A percentile compares a stretch with the other conserved stretches of the same genome.
phyloP scores from a whole-genome alignment of 495 filamentous ascomycete genomes.

The Pyrenula massariospora region DNA sequence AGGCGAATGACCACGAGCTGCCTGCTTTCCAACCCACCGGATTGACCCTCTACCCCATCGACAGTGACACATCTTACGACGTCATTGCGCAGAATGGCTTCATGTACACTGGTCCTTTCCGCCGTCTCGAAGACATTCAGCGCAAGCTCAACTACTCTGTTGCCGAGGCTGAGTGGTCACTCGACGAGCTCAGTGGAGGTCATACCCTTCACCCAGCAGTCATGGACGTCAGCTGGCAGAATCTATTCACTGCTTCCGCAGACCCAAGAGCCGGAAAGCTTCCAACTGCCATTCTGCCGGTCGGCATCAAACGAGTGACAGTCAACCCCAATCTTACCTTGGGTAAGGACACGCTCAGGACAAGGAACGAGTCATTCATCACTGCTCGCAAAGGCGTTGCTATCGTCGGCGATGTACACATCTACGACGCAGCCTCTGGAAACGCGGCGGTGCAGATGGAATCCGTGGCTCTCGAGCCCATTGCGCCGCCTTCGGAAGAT shows the following conservation, averaged over 20 bases:
- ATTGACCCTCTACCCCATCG: slow-evolving; percentile 3
- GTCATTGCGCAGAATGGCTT: slow-evolving; percentile 10
- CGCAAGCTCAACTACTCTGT: slow-evolving; percentile 1
- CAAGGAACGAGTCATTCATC: not conserved
- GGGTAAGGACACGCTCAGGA: not conserved
- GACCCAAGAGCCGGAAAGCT: slow-evolving; percentile 18
- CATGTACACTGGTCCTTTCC: slow-evolving; percentile 12
- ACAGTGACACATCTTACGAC: slow-evolving; percentile 12
- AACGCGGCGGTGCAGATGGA: not conserved
- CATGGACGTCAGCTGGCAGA: slow-evolving; percentile 18
- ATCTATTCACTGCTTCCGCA: slow-evolving; percentile 13
- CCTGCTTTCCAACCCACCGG: not conserved
- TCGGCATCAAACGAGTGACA: not conserved
- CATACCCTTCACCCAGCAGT: slow-evolving; percentile 16
- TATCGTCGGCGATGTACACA: not conserved
- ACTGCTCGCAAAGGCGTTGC: not conserved
- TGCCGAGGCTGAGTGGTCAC: slow-evolving; percentile 5
- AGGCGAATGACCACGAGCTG: not conserved
- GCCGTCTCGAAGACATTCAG: slow-evolving; percentile 3
- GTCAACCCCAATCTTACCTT: not conserved
- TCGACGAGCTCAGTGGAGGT: not conserved
- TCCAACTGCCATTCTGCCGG: slow-evolving; percentile 14
- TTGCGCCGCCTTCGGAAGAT: not conserved
- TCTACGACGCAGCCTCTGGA: not conserved
- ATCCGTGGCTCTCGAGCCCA: not conserved